A percentile compares a stretch with the other conserved stretches of the same genome.
Conservation (phyloP, 805 yeast species). For the Ogataea corticis region DNA sequence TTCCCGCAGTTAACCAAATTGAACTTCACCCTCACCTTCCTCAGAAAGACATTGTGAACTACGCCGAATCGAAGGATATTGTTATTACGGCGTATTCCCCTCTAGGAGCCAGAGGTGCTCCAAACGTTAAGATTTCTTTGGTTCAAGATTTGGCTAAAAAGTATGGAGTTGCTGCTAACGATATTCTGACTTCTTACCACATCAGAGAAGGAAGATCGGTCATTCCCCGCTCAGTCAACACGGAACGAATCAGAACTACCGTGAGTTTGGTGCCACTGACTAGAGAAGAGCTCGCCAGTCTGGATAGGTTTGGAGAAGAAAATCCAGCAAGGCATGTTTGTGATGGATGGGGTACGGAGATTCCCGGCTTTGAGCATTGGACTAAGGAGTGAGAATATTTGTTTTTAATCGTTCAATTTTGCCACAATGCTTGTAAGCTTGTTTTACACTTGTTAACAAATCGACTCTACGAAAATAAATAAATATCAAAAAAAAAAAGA, state of each 20-base stretch:
- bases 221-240: constrained; percentile 42
- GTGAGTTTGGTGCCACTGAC: constrained; percentile 36
- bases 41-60: constrained; percentile 35
- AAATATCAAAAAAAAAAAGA: no score
- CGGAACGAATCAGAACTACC: constrained; percentile 38
- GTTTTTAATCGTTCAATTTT: no score
- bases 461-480: no score
- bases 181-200: constrained; percentile 45
- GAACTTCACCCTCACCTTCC: constrained; percentile 46
- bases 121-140: constrained; percentile 35
- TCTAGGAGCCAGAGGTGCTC: constrained; percentile 44
- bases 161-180: constrained; percentile 50
- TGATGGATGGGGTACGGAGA: constrained; percentile 2
- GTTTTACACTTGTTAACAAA: no score
- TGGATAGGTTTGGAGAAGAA: constrained; percentile 14
- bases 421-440: no score
- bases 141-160: constrained; percentile 50
- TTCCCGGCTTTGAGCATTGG: constrained; percentile 16
- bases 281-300: constrained; percentile 33
- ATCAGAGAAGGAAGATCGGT: constrained; percentile 32
- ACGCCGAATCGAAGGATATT: constrained; percentile 33
- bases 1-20: constrained; percentile 46
- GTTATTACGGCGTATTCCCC: constrained; percentile 43
- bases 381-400: no score
- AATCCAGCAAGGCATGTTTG: constrained; percentile 7